Percentiles rank a stretch among this genome's conserved stretches.
Evolutionary conservation across 768 basidiomycete genomes (phyloP).

Genomic region (Trametes coccinea): DNA sequence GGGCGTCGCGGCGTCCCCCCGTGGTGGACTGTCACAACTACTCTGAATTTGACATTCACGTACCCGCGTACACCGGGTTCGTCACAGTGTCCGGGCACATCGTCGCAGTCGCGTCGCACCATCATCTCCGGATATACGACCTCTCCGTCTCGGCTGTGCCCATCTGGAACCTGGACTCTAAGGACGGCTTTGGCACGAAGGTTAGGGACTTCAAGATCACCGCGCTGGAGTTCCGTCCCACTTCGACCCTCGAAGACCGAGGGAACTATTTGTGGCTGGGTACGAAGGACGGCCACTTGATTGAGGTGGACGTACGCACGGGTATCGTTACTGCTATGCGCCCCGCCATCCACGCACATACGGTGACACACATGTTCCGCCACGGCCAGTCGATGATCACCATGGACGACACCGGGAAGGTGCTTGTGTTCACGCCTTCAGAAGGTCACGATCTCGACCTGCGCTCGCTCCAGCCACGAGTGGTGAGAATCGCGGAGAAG

Average conservation of each 20-base stretch:
- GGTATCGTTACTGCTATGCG: conserved; percentile 60
- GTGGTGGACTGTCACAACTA: conserved; percentile 34
- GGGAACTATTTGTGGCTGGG: conserved; percentile 82
- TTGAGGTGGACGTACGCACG: conserved; percentile 75
- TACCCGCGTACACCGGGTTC: conserved; percentile 53
- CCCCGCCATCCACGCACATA: conserved; percentile 59
- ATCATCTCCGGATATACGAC: conserved; percentile 66
- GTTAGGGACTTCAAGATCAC: conserved; percentile 72
- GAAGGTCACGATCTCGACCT: conserved; percentile 36
- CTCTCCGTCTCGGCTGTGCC: conserved; percentile 49
- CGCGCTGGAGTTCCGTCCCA: conserved; percentile 75
- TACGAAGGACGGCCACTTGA: conserved; percentile 85
- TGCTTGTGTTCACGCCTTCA: conserved; percentile 63
- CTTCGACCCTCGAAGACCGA: conserved; percentile 43
- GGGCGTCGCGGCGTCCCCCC: conserved; percentile 59
- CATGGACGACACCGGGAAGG: conserved; percentile 85
- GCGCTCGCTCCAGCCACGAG: conserved; percentile 50
- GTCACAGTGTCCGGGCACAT: conserved; percentile 57
- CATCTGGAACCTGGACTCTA: conserved; percentile 56
- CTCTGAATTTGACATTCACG: conserved; percentile 52
- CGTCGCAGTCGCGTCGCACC: conserved; percentile 56
- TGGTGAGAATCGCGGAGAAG: conserved; percentile 75
- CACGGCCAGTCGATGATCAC: conserved; percentile 70
- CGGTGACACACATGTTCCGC: conserved; percentile 76
- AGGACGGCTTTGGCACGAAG: conserved; percentile 49